A percentile compares a stretch with the other conserved stretches of the same genome.
Conservation (phyloP, 1,284 basidiomycete genomes). For the Psilocybe mexicana region DNA sequence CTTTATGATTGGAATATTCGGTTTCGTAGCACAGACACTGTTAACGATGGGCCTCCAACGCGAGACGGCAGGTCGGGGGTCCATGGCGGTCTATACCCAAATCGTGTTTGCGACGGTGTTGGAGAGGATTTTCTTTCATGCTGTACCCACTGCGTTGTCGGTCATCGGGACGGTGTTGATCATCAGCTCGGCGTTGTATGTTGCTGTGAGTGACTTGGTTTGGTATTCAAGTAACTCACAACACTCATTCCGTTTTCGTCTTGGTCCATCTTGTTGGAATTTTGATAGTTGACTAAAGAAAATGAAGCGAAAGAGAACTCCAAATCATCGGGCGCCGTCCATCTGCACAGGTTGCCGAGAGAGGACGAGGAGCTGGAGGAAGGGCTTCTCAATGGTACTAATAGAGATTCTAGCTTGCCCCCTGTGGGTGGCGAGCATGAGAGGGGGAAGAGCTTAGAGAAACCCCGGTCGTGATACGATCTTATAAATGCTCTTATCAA, state of each 20-base stretch:
- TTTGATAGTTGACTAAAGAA: conserved; percentile 6
- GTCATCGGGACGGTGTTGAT: conserved; percentile 59
- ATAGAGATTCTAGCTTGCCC: too few species aligned
- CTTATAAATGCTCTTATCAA: too few species aligned
- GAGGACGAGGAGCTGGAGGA: neutral
- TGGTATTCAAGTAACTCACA: neutral
- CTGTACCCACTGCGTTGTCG: conserved; percentile 51
- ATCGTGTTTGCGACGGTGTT: conserved; percentile 63
- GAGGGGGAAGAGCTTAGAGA: too few species aligned
- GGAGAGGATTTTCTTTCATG: conserved; percentile 63
- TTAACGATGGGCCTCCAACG: conserved; percentile 66
- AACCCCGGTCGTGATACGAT: too few species aligned
- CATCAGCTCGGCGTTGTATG: conserved; percentile 57
- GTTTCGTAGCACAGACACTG: conserved; percentile 59
- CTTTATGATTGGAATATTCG: conserved; percentile 53
- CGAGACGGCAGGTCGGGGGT: conserved; percentile 62
- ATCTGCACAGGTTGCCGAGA: neutral
- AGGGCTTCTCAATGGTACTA: neutral
- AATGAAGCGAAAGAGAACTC: neutral
- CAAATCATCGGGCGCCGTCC: neutral
- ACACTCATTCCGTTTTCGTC: neutral
- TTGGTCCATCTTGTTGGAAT: neutral
- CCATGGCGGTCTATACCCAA: conserved; percentile 64
- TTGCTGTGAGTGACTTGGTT: conserved; percentile 47
- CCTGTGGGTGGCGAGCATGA: too few species aligned